Evolutionary conservation across 257 asterid species (phyloP).

Genomic region (Thymus quinquecostatus): DNA sequence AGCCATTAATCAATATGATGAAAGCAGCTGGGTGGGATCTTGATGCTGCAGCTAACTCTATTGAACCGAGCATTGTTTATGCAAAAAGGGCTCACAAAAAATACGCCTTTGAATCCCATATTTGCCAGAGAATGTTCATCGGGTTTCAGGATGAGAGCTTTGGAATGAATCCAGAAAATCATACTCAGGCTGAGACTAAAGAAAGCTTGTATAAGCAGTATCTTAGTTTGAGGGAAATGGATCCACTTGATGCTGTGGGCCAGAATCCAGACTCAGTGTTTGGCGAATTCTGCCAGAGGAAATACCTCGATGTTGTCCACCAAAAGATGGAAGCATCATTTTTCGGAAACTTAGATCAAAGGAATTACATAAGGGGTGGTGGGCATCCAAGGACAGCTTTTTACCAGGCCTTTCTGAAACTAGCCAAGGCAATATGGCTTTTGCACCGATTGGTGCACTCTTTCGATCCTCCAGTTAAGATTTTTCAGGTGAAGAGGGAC

Average conservation of each 20-base stretch:
- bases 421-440: constrained; percentile 92
- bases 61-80: constrained; percentile 70
- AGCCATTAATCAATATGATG: constrained; percentile 98
- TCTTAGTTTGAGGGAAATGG: constrained; percentile 76
- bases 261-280: constrained; percentile 71
- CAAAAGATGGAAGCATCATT: constrained; percentile 95
- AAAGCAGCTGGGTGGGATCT: constrained; percentile 99
- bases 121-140: constrained; percentile 88
- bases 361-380: constrained; percentile 68
- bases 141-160: constrained; percentile 89
- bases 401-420: constrained; percentile 91
- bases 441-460: constrained; percentile 84
- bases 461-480: constrained; percentile 73
- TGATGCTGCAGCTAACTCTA: constrained; percentile 92
- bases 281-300: constrained; percentile 78
- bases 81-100: constrained; percentile 98
- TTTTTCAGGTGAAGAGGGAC: constrained; percentile 84
- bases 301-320: constrained; percentile 75
- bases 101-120: constrained; percentile 93
- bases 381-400: constrained; percentile 98
- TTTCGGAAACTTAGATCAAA: constrained; percentile 87
- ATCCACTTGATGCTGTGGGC: constrained; percentile 88
- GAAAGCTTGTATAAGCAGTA: constrained; percentile 67
- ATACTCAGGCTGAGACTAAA: constrained; percentile 31
- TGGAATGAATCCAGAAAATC: constrained; percentile 52